phyloP scores from a whole-genome alignment of 2,329 filamentous ascomycete species.

The Fusarium neocosmosporiellum region DNA sequence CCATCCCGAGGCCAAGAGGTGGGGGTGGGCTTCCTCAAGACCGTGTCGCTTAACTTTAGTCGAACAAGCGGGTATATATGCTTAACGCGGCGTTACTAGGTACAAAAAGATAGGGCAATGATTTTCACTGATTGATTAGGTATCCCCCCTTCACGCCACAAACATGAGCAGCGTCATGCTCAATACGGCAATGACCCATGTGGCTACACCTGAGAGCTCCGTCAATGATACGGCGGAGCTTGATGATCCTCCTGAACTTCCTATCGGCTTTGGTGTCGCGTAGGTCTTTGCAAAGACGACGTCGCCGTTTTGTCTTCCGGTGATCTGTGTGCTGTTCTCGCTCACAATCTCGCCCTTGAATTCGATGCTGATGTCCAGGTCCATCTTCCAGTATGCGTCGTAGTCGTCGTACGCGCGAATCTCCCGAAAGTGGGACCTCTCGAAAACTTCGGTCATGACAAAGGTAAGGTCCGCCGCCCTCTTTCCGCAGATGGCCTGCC shows the following conservation, averaged over 20 bases:
- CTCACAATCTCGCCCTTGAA: slow-evolving; percentile 24
- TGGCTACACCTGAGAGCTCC: neutral
- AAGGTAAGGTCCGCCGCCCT: neutral
- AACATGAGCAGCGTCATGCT: neutral
- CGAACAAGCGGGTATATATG: slow-evolving; percentile 1
- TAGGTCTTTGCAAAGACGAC: neutral
- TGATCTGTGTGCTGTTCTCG: slow-evolving; percentile 24
- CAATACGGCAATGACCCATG: neutral
- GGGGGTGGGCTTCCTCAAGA: neutral
- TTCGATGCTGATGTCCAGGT: neutral
- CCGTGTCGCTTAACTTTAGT: neutral
- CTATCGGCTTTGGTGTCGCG: neutral
- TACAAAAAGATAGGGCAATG: neutral
- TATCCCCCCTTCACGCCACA: neutral
- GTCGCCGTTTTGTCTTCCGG: slow-evolving; percentile 1
- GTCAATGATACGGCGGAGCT: neutral
- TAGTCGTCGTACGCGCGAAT: neutral
- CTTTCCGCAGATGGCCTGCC: slow-evolving; percentile 5
- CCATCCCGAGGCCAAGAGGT: neutral
- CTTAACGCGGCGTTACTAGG: neutral
- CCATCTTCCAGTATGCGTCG: neutral
- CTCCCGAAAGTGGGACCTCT: slow-evolving; percentile 4
- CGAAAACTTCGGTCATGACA: neutral
- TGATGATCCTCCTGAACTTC: neutral
- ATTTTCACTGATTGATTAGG: neutral